Base-by-base conservation (phyloP, 2,329 filamentous ascomycete species). In the Fonsecaea erecta region DNA sequence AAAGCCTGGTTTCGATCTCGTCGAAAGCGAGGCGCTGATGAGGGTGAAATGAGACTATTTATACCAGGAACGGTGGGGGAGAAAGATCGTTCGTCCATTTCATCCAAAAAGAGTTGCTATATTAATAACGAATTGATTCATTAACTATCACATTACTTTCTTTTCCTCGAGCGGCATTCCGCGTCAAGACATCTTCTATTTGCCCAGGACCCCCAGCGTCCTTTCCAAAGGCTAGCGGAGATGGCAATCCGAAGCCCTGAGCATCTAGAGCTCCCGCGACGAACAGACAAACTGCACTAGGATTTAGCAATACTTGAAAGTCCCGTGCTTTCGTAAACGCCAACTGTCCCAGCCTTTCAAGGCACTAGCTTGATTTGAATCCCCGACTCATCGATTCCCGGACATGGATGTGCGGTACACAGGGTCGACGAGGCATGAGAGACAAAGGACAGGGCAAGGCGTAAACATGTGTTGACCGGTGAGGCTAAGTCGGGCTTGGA, bases 31-130 rank as follows among this genome's bases (percentile, higher is more conserved):
- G 18, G 43, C 26, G 18, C 18, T 48, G 43, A 48, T 48, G 43
- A 48, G 43, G 14, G 26, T 48, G 43, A 48, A 48, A 48, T 48
- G 43, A 11, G 43, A 48, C 43, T 48, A 26, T 48, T 26, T 48
- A 48, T 48, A 24, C 18, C 43, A 48, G 18, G 21, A 26, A 26
- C 43, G 43, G 43, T 12, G 43, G 12, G 43, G 37, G 21, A 48
- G 43, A 24, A 26, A 48, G 26, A 26, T 48, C 21, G 43, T 12
- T 21, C 2, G 26, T 48, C 8, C n/a, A n/a, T 48, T 48, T 48
- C 24, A 48, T 48, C 18, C 18, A 24, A 6, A 21, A 21, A 48
- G 18, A 21, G 24, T 48, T 48, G 43, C 21, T 24, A 48, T 48
- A 48, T 24, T 24, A 48, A 48, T 26, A 24, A 24, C 21, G 43